Percentiles rank a stretch among this genome's conserved stretches.
Evolutionary conservation across 352 stramenopile species (phyloP).

Genomic region (Elongisporangium undulatum): DNA sequence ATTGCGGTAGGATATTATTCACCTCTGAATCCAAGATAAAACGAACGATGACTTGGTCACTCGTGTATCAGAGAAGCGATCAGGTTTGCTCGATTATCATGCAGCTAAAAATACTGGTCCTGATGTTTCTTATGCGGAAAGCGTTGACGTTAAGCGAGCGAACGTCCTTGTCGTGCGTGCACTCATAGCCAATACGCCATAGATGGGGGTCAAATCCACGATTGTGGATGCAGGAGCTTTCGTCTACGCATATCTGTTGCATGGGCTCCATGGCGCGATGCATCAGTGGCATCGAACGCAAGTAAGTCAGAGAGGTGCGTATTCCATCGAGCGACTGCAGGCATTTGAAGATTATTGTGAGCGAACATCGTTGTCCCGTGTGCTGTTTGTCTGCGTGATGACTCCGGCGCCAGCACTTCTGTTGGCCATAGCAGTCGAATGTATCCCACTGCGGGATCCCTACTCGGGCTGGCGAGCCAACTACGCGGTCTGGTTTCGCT

Average conservation of each 20-base stretch:
- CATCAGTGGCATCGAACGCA: background rate
- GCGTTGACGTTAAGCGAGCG: background rate
- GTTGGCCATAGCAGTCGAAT: constrained; percentile 12
- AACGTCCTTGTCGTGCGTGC: background rate
- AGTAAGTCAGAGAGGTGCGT: constrained; percentile 17
- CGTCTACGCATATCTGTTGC: background rate
- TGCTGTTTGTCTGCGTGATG: constrained; percentile 3
- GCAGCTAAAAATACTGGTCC: background rate
- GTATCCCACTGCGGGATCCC: constrained; percentile 16
- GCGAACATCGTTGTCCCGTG: background rate
- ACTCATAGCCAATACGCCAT: background rate
- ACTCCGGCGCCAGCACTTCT: constrained; percentile 13
- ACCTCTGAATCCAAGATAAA: no score
- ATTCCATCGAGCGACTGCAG: constrained; percentile 7
- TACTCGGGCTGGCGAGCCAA: constrained; percentile 15
- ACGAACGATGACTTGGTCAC: no score
- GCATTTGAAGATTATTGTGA: constrained; percentile 6
- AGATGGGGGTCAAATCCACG: background rate
- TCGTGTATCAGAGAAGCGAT: background rate
- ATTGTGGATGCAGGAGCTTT: background rate
- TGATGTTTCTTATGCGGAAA: background rate
- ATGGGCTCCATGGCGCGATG: background rate
- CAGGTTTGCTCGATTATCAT: background rate
- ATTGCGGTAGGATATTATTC: background rate
- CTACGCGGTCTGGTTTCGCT: constrained; percentile 18